Base-by-base conservation (phyloP, 768 basidiomycete species). In the Mycena indigotica region DNA sequence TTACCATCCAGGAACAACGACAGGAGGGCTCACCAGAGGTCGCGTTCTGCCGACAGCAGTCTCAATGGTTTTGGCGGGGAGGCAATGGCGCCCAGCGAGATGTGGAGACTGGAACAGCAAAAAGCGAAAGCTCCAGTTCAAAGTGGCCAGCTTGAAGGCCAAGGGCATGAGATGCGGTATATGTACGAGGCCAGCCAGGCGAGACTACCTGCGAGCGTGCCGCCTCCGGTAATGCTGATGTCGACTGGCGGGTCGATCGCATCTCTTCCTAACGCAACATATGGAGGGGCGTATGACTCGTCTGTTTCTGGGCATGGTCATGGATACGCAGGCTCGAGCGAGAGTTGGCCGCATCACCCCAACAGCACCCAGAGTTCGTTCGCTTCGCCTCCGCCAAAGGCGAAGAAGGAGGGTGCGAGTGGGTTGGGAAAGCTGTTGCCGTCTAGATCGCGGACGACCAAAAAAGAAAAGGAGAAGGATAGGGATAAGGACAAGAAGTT, bases 1-100 rank as follows among this genome's bases (percentile, higher is more conserved):
- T n/a, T n/a, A n/a, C n/a, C n/a, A n/a, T n/a, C n/a, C n/a, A n/a
- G n/a, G n/a, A 44, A 44, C n/a, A 8, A 21, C 8, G 41, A 23
- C n/a, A 19, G 21, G 28, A 49, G 46, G 25, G 55, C 55, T 26
- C 25, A 35, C 10, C 17, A 52, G 21, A 46, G 62, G 15, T 50
- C 62, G 28, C 55, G 50, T 16, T 54, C 52, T 10, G 62, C 58
- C 41, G 62, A 63, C 19, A 63, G 61, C 55, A 63, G 61, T 19
- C 53, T 56, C 23, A 32, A 54, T 46, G 61, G 50, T 10, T 57
- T 54, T 5, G 58, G 52, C 39, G 55, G 50, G 12, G 49, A 16
- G 6, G 57, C 49, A 48, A 40, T 63, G 12, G 62, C 62, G 55
- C 62, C 62, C 55, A 60, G 58, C 38, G 62, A 53, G 52, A 57